These are phyloP conservation scores for Daldinia childiae DNA, from an alignment of 495 filamentous ascomycete genomes.

Conservation along the genomic window DNA sequence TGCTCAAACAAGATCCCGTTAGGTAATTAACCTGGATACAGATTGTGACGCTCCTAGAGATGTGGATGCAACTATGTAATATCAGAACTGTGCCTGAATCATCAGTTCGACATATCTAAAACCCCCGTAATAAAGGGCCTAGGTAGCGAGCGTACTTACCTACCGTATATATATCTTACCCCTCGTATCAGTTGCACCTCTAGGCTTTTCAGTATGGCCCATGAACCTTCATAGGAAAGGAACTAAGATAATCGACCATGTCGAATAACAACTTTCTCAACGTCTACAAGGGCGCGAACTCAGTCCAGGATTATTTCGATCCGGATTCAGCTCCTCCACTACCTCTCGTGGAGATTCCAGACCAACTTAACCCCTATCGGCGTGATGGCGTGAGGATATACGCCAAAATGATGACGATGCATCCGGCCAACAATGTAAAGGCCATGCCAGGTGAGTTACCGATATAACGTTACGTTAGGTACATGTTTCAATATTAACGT, in stretches of 20 bases:
- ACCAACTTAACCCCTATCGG: constrained; percentile 63
- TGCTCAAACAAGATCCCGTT: constrained; percentile 16
- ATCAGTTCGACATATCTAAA: constrained; percentile 3
- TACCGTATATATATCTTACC: constrained; percentile 10
- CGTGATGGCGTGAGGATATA: constrained; percentile 69
- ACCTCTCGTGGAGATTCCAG: constrained; percentile 68
- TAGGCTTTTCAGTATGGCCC: background rate
- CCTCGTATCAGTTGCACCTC: background rate
- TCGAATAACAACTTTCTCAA: constrained; percentile 58
- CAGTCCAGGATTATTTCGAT: constrained; percentile 66
- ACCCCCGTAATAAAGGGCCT: background rate
- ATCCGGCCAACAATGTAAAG: constrained; percentile 72
- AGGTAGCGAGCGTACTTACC: background rate
- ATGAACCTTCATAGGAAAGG: background rate
- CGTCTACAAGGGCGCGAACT: constrained; percentile 64
- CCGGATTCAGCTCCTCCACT: constrained; percentile 65
- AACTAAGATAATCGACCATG: constrained; percentile 44
- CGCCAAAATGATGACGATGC: constrained; percentile 70
- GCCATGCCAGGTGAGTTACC: constrained; percentile 64
- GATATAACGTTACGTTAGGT: background rate
- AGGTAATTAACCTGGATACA: constrained; percentile 21
- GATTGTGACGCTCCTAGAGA: constrained; percentile 16
- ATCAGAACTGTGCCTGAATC: constrained; percentile 14
- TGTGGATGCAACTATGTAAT: constrained; percentile 26
- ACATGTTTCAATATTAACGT: constrained; percentile 4